phyloP scores from a whole-genome alignment of 1,284 basidiomycete species.

The Tylopilus sp. region DNA sequence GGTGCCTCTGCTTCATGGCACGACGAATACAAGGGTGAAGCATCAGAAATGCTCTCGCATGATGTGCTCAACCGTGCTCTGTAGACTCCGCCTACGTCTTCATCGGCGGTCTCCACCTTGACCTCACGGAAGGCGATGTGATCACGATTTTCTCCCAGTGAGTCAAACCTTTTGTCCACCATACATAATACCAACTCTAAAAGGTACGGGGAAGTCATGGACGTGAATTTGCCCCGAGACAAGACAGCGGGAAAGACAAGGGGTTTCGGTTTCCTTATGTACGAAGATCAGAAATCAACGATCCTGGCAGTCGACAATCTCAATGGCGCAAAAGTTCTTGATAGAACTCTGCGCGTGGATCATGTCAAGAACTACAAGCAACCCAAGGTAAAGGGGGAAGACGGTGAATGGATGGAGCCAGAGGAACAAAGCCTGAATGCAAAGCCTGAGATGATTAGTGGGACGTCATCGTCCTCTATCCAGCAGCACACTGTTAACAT shows the following conservation, averaged over 20 bases:
- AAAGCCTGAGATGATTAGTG: constrained; percentile 65
- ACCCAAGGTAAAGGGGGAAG: constrained; percentile 72
- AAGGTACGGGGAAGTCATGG: constrained; percentile 94
- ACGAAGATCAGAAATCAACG: constrained; percentile 96
- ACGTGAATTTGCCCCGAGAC: constrained; percentile 92
- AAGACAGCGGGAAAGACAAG: constrained; percentile 84
- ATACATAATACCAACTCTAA: constrained; percentile 5
- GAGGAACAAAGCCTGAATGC: constrained; percentile 87
- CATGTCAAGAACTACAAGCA: constrained; percentile 96
- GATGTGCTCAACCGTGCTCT: constrained; percentile 3
- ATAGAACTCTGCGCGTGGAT: constrained; percentile 85
- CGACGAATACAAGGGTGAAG: constrained; percentile 85
- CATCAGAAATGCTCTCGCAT: background rate
- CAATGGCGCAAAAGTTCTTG: constrained; percentile 89
- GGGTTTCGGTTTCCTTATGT: constrained; percentile 98
- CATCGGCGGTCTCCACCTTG: constrained; percentile 80
- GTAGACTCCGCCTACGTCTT: constrained; percentile 94
- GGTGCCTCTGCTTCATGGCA: constrained; percentile 87
- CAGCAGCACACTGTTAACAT: constrained; percentile 5
- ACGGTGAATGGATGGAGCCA: constrained; percentile 85
- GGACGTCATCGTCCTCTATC: constrained; percentile 38
- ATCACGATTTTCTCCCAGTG: constrained; percentile 97
- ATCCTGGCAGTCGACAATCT: constrained; percentile 97
- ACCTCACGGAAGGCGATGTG: constrained; percentile 96
- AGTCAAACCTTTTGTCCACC: constrained; percentile 32